Evolutionary conservation across 129 eudicot species (phyloP).

Genomic region (Chrysanthemum seticuspe): DNA sequence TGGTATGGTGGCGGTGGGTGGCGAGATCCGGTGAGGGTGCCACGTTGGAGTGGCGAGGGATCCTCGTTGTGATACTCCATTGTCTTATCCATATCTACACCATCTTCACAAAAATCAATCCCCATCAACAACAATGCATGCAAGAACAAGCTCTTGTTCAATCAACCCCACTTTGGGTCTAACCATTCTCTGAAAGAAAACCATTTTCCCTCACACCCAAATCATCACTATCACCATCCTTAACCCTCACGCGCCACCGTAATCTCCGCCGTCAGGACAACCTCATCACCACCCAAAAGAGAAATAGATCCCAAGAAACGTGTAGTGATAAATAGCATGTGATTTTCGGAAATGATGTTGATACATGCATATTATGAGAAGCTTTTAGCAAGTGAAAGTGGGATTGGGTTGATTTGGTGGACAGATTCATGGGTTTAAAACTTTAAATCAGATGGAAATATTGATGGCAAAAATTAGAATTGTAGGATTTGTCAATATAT

Average conservation of each 20-base stretch:
- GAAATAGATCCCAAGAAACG: slow-evolving; percentile 94
- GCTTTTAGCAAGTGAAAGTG: slow-evolving; percentile 79
- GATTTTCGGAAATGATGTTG: slow-evolving; percentile 91
- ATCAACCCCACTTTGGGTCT: slow-evolving; percentile 49
- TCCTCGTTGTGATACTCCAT: too few relatives aligned
- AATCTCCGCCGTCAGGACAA: slow-evolving; percentile 32
- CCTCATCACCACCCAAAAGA: slow-evolving; percentile 54
- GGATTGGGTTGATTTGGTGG: slow-evolving; percentile 87
- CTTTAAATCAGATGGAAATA: slow-evolving; percentile 76
- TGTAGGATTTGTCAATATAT: too few relatives aligned
- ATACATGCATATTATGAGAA: slow-evolving; percentile 63
- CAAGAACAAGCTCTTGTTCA: slow-evolving; percentile 65
- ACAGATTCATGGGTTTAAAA: slow-evolving; percentile 67
- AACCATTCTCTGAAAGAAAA: too few relatives aligned
- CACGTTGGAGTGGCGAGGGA: too few relatives aligned
- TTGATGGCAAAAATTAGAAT: slow-evolving; percentile 78
- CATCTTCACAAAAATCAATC: background rate
- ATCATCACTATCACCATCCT: too few relatives aligned
- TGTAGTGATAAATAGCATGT: slow-evolving; percentile 92
- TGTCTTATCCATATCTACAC: background rate
- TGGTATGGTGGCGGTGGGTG: too few relatives aligned
- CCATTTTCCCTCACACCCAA: too few relatives aligned
- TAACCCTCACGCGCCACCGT: too few relatives aligned
- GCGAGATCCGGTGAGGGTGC: too few relatives aligned
- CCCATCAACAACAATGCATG: slow-evolving; percentile 38